Conservation (phyloP, 2,329 filamentous ascomycete genomes). For the Stachybotrys chartarum region DNA sequence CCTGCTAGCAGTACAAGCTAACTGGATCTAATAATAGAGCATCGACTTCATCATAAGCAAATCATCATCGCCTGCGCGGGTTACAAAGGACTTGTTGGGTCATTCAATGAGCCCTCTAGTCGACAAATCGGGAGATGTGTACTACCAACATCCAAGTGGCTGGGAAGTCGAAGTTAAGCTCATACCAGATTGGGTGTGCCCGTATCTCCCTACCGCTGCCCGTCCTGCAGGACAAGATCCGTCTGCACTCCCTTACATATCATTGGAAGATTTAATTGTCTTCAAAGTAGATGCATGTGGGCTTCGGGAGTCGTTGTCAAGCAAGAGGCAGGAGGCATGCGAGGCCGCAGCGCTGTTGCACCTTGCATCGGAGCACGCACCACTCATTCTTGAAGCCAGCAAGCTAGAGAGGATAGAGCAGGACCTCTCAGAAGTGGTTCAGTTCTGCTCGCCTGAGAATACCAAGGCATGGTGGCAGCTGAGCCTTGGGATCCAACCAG, state of each 20-base stretch:
- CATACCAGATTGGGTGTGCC: slow-evolving; percentile 20
- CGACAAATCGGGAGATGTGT: slow-evolving; percentile 15
- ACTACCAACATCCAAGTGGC: slow-evolving; percentile 14
- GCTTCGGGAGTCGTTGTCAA: slow-evolving; percentile 14
- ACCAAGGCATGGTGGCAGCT: slow-evolving; percentile 22
- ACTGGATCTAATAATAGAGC: slow-evolving; percentile 8
- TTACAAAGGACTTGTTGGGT: slow-evolving; percentile 18
- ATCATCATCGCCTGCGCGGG: slow-evolving; percentile 18
- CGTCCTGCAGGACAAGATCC: slow-evolving; percentile 12
- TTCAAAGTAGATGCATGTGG: slow-evolving; percentile 21
- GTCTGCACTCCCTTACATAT: slow-evolving; percentile 14
- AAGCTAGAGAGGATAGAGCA: slow-evolving; percentile 16
- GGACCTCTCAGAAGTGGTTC: slow-evolving; percentile 14
- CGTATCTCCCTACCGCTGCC: slow-evolving; percentile 16
- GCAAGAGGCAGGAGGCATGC: slow-evolving; percentile 17
- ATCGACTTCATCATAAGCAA: slow-evolving; percentile 22
- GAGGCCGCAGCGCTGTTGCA: slow-evolving; percentile 17
- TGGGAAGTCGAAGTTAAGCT: slow-evolving; percentile 21
- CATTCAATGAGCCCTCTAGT: slow-evolving; percentile 19
- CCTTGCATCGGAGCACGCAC: slow-evolving; percentile 16
- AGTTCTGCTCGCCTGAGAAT: slow-evolving; percentile 14
- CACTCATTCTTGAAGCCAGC: slow-evolving; percentile 15
- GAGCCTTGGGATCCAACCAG: slow-evolving; percentile 12
- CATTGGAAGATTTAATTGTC: slow-evolving; percentile 17
- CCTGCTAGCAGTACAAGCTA: background rate